Evolutionary conservation across 805 yeast genomes (phyloP), one percentile per base, ranked within the genome.

Genomic region (Lipomyces yamadae): DNA sequence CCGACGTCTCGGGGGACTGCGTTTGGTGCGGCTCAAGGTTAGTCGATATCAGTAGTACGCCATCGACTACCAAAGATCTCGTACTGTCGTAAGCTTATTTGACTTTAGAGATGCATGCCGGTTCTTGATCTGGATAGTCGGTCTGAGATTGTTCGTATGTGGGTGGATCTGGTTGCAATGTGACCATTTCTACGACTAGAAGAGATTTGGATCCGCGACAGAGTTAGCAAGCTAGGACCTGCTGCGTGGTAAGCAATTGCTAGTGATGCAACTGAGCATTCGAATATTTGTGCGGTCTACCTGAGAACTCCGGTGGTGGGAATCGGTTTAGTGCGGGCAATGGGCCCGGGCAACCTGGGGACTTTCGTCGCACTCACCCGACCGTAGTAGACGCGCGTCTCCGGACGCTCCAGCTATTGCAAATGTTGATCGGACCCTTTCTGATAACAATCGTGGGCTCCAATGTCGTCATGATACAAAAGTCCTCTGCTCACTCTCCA

Each of bases 1-100:
- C 64, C 64, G 64, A 61, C 6, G 56, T 33, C 11, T 56, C 64
- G 64, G 64, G 35, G 52, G 52, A 29, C 52, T 61, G 64, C 64
- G 64, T 48, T 29, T 3, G 24, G 55, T 56, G 64, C 64, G 61
- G 64, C 64, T 61, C 55, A 30, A 15, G 59, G 2, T 10, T 7
- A 10, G 32, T 8, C 42, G 13, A 56, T 24, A n/a, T 6, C n/a
- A 2, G 39, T 13, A 3, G 52, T 15, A 13, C 24, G 24, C 1
- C 24, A 24, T 24, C 24, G 24, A 24, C 24, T 24, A 24, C 24
- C 24, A 24, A 24, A 24, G 24, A 24, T 24, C 24, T 24, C 24
- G 24, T 24, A 24, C 24, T 24, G 1, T 24, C 24, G 24, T 24
- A 1, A 24, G 24, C 24, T 24, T 24, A 24, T 24, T 24, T 24